These are phyloP conservation scores for Botrytis byssoidea DNA, from an alignment of 2,329 filamentous ascomycete species.

Conservation along the genomic window DNA sequence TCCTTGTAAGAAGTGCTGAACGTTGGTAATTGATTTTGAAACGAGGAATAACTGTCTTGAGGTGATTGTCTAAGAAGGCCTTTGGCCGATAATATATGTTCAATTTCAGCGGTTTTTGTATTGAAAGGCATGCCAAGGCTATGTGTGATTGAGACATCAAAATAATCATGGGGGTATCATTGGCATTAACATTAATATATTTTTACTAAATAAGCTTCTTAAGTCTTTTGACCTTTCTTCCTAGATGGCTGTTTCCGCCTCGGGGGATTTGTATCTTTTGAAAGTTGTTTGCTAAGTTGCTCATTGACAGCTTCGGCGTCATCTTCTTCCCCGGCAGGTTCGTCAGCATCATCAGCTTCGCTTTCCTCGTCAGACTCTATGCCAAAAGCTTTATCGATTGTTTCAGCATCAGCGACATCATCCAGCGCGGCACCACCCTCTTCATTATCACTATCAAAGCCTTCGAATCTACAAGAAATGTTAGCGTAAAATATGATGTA, in stretches of 20 bases:
- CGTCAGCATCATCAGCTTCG: constrained; percentile 40
- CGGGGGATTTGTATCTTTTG: constrained; percentile 29
- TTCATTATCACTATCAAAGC: constrained; percentile 50
- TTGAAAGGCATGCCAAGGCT: neutral
- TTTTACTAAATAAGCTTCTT: neutral
- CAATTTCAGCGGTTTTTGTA: neutral
- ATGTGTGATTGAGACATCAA: neutral
- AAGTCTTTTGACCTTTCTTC: constrained; percentile 38
- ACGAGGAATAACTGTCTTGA: neutral
- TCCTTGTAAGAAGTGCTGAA: neutral
- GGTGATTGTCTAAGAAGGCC: neutral
- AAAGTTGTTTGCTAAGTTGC: constrained; percentile 36
- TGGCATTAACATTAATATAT: constrained; percentile 16
- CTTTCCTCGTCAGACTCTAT: constrained; percentile 43
- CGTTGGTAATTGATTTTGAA: neutral
- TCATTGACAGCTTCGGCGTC: constrained; percentile 36
- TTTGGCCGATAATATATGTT: neutral
- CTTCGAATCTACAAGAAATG: constrained; percentile 43
- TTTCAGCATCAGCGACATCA: constrained; percentile 34
- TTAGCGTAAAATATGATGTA: neutral
- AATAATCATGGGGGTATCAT: constrained; percentile 5
- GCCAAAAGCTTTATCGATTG: constrained; percentile 38
- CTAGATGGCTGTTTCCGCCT: constrained; percentile 29
- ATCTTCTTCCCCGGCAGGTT: constrained; percentile 31
- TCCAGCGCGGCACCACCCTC: constrained; percentile 35